These are phyloP conservation scores for Hypholoma fasciculare DNA, from an alignment of 768 basidiomycete species.

Conservation along the genomic window DNA sequence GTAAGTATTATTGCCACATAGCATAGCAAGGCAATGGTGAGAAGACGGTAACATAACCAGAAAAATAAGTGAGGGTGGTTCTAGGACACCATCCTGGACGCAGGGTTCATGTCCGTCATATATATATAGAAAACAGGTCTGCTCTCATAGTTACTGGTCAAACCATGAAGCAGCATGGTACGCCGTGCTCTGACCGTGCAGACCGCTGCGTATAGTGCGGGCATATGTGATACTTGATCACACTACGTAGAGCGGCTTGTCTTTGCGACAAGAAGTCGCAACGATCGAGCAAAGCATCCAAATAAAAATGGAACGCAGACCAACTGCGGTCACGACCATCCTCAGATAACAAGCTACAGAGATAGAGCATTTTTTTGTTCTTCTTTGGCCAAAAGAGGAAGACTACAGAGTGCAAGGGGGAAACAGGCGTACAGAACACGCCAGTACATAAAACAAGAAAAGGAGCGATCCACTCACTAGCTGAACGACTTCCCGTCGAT, in stretches of 20 bases:
- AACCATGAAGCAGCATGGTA: not conserved
- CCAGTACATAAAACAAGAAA: slow-evolving; percentile 29
- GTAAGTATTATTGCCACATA: not conserved
- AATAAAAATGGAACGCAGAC: slow-evolving; percentile 9
- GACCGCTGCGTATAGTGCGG: slow-evolving; percentile 18
- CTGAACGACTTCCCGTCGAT: slow-evolving; percentile 62
- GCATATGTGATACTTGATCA: slow-evolving; percentile 10
- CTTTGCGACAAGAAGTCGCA: slow-evolving; percentile 10
- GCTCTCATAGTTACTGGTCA: not conserved
- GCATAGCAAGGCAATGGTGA: not conserved
- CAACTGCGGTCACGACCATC: slow-evolving; percentile 15
- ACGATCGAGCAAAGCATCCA: slow-evolving; percentile 6
- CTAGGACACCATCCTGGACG: not conserved
- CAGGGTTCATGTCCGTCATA: not conserved
- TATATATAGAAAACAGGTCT: not conserved
- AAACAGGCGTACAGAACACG: slow-evolving; percentile 22
- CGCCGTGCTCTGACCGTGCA: slow-evolving; percentile 10
- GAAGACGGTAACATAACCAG: not conserved
- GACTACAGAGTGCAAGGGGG: slow-evolving; percentile 29
- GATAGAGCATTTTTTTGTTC: slow-evolving; percentile 28
- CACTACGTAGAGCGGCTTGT: slow-evolving; percentile 7
- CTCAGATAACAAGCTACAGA: slow-evolving; percentile 16
- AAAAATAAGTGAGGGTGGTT: not conserved
- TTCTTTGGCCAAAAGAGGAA: slow-evolving; percentile 14
- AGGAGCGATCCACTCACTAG: slow-evolving; percentile 65